phyloP scores from a whole-genome alignment of 2,329 filamentous ascomycete species.

The Leptographium lundbergii region DNA sequence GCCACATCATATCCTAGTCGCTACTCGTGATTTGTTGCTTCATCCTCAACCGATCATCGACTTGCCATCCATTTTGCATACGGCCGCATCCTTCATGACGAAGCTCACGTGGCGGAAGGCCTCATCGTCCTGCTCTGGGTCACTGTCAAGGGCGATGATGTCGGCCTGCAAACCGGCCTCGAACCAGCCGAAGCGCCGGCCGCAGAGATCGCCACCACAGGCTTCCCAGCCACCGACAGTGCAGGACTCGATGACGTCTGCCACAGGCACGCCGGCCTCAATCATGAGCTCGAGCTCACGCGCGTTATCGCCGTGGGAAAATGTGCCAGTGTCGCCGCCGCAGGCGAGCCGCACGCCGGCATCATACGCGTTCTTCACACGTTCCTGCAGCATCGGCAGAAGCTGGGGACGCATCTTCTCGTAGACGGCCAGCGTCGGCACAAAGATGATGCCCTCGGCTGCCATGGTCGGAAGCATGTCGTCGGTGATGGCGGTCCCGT shows the following conservation, averaged over 20 bases:
- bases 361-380: conserved; percentile 31
- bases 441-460: conserved; percentile 31
- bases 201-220: conserved; percentile 38
- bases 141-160: conserved; percentile 33
- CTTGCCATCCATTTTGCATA: conserved; percentile 30
- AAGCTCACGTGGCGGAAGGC: conserved; percentile 35
- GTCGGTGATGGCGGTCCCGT: conserved; percentile 24
- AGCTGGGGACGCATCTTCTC: conserved; percentile 20
- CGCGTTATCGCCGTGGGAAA: conserved; percentile 38
- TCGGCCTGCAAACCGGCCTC: conserved; percentile 34
- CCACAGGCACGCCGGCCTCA: conserved; percentile 34
- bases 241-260: conserved; percentile 34
- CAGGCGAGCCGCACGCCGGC: conserved; percentile 35
- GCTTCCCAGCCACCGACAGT: conserved; percentile 42
- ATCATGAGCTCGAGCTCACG: conserved; percentile 42
- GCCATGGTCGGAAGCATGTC: conserved; percentile 31
- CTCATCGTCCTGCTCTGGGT: conserved; percentile 26
- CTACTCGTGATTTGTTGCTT: not conserved
- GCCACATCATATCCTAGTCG: not conserved
- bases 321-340: conserved; percentile 41
- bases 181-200: conserved; percentile 38
- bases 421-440: conserved; percentile 37
- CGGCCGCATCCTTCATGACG: conserved; percentile 43
- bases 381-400: conserved; percentile 21
- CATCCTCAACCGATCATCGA: conserved; percentile 4